These are phyloP conservation scores for Solanum phureja DNA, from an alignment of 257 asterid species.

Conservation along the genomic window DNA sequence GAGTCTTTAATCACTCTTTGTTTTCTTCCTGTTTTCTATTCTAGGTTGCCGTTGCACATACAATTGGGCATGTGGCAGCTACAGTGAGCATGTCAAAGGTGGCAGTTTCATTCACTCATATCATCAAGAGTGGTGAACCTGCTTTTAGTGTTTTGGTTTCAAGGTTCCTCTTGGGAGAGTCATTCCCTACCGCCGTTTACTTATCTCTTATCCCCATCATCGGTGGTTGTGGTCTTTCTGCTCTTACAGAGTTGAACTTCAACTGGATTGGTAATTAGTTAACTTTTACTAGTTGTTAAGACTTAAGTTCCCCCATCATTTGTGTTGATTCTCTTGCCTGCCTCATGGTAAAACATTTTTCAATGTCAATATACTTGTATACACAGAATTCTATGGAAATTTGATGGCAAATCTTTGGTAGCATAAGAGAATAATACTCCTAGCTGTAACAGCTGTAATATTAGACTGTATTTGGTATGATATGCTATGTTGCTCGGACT, in stretches of 20 bases:
- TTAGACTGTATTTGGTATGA: not conserved
- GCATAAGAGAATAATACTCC: not conserved
- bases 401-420: not conserved
- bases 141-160: constrained; percentile 93
- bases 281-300: not conserved
- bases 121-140: constrained; percentile 94
- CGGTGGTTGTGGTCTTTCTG: constrained; percentile 86
- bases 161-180: constrained; percentile 70
- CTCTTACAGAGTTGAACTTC: constrained; percentile 89
- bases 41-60: constrained; percentile 95
- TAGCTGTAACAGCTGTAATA: not conserved
- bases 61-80: constrained; percentile 99
- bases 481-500: no score
- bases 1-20: not conserved
- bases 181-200: constrained; percentile 68
- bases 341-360: not conserved
- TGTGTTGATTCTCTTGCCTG: not conserved
- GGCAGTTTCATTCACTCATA: constrained; percentile 94
- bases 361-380: not conserved
- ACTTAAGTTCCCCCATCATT: not conserved
- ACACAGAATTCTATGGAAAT: not conserved
- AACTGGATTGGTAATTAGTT: constrained; percentile 70
- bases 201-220: constrained; percentile 79
- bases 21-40: not conserved
- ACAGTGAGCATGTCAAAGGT: constrained; percentile 98